Evolutionary conservation across 2,329 filamentous ascomycete species (phyloP).

Genomic region (Phialophora tarda): DNA sequence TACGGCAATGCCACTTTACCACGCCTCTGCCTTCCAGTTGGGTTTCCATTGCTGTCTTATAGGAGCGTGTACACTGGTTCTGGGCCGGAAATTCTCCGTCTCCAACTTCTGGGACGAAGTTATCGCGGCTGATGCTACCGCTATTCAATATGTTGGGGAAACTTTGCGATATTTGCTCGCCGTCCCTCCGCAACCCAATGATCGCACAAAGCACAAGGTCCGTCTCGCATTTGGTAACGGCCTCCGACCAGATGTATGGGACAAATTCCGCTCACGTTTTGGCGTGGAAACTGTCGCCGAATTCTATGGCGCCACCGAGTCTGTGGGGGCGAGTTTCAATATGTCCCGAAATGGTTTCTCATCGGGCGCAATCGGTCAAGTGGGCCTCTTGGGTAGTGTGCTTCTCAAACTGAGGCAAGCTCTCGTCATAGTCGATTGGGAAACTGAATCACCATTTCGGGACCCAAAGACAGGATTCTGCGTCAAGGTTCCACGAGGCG

Average conservation of each 20-base stretch:
- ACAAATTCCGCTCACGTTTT: constrained; percentile 80
- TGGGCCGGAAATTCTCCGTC: constrained; percentile 76
- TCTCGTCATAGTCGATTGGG: constrained; percentile 73
- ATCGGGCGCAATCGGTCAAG: constrained; percentile 78
- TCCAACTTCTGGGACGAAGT: constrained; percentile 75
- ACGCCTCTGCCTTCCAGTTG: constrained; percentile 76
- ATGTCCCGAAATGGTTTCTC: constrained; percentile 72
- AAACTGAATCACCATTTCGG: constrained; percentile 70
- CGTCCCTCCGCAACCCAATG: constrained; percentile 69
- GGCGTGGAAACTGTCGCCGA: constrained; percentile 74
- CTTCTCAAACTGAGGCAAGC: constrained; percentile 59
- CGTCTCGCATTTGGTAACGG: constrained; percentile 82
- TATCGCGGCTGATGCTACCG: constrained; percentile 69
- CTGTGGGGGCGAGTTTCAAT: constrained; percentile 73
- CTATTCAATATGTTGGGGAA: constrained; percentile 79
- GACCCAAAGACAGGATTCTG: constrained; percentile 74
- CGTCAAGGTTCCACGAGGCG: constrained; percentile 60
- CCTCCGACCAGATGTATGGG: constrained; percentile 83
- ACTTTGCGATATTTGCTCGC: constrained; percentile 75
- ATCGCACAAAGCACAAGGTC: constrained; percentile 71
- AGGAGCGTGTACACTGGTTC: constrained; percentile 68
- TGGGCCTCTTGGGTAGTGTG: constrained; percentile 65
- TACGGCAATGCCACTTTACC: constrained; percentile 88
- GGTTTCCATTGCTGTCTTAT: constrained; percentile 68
- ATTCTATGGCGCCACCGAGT: constrained; percentile 82